Evolutionary conservation across 352 stramenopile species (phyloP).

Genomic region (Vaucheria bursata): DNA sequence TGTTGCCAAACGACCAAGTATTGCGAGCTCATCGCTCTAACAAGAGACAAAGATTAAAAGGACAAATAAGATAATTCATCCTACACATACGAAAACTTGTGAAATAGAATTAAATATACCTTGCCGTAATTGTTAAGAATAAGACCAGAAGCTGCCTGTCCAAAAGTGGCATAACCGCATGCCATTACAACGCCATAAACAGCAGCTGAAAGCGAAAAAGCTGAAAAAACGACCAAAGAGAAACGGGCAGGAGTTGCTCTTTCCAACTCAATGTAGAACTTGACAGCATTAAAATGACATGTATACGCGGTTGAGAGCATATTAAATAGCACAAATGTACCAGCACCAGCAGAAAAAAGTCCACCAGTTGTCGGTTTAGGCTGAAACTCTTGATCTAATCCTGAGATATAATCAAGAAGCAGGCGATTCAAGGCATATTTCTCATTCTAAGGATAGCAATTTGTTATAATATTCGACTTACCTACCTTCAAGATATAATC

Average conservation of each 20-base stretch:
- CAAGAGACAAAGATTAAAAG: no score
- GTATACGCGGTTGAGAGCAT: constrained; percentile 43
- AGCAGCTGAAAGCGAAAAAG: constrained; percentile 24
- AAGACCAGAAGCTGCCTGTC: constrained; percentile 25
- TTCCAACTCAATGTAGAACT: constrained; percentile 53
- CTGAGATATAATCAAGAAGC: no score
- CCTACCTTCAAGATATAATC: background rate
- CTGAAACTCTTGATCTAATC: background rate
- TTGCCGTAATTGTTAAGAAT: constrained; percentile 51
- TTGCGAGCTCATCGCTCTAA: constrained; percentile 47
- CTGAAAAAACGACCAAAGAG: background rate
- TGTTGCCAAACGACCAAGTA: constrained; percentile 17
- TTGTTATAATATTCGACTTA: no score
- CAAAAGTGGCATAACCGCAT: constrained; percentile 34
- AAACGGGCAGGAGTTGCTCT: constrained; percentile 7
- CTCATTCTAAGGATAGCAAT: no score
- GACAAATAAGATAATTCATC: no score
- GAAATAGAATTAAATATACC: no score
- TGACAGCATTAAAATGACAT: constrained; percentile 49
- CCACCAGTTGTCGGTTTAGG: background rate
- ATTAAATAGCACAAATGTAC: constrained; percentile 29
- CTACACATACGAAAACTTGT: no score
- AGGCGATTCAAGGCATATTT: no score
- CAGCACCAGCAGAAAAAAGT: constrained; percentile 6
- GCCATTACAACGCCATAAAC: constrained; percentile 23